A percentile compares a stretch with the other conserved stretches of the same genome.
These are phyloP conservation scores for Nitzschia sp. DNA, from an alignment of 108 stramenopile genomes.

Conservation along the genomic window DNA sequence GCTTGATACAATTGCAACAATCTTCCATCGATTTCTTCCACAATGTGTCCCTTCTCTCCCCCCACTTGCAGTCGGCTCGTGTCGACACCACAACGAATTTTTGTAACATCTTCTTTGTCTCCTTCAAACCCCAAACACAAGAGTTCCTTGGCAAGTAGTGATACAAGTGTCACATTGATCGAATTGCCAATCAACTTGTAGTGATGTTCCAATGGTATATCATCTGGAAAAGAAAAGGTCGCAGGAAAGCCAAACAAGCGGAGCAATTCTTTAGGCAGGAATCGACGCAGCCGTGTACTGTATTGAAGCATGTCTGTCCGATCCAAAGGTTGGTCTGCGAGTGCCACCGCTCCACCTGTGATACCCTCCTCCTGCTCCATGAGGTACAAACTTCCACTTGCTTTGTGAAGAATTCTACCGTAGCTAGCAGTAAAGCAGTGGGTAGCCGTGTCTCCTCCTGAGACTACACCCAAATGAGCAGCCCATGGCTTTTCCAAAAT, in stretches of 20 bases:
- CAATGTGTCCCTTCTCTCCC: slow-evolving; percentile 45
- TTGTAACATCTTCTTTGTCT: background rate
- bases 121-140: background rate
- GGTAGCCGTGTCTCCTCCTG: slow-evolving; percentile 29
- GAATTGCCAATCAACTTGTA: slow-evolving; percentile 60
- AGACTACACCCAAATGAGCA: slow-evolving; percentile 32
- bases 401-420: slow-evolving; percentile 37
- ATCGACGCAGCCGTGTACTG: slow-evolving; percentile 32
- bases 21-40: slow-evolving; percentile 35
- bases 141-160: slow-evolving; percentile 27
- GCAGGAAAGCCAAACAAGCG: slow-evolving; percentile 45
- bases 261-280: slow-evolving; percentile 47
- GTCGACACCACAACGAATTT: too few relatives aligned
- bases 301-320: slow-evolving; percentile 38
- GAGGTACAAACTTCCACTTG: slow-evolving; percentile 45
- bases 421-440: slow-evolving; percentile 58
- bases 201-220: slow-evolving; percentile 36
- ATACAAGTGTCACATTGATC: slow-evolving; percentile 46
- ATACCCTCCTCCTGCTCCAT: background rate
- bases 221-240: slow-evolving; percentile 34
- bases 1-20: slow-evolving; percentile 38
- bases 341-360: background rate
- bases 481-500: slow-evolving; percentile 40
- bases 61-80: slow-evolving; percentile 26
- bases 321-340: slow-evolving; percentile 20